Evolutionary conservation across 2,329 filamentous ascomycete genomes (phyloP).

Genomic region (Cladophialophora exuberans): DNA sequence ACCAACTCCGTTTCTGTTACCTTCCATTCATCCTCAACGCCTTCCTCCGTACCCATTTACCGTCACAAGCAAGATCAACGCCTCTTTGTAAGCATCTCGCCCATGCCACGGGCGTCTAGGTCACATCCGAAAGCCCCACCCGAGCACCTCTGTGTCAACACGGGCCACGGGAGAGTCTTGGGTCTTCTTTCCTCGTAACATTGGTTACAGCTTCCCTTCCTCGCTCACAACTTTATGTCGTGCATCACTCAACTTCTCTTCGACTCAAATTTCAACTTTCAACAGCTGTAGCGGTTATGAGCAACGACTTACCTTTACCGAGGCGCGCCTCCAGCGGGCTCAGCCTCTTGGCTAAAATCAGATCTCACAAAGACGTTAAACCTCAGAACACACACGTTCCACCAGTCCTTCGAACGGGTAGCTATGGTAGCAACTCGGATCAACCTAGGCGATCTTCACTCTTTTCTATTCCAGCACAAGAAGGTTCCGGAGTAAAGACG

Average conservation of each 20-base stretch:
- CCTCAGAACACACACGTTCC: constrained; percentile 10
- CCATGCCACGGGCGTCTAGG: not conserved
- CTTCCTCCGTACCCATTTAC: constrained; percentile 1
- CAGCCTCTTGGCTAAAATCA: constrained; percentile 28
- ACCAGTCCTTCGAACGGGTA: constrained; percentile 15
- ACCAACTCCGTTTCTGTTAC: constrained; percentile 6
- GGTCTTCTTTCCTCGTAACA: no score
- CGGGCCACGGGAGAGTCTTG: no score
- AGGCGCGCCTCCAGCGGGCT: constrained; percentile 23
- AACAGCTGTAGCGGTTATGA: constrained; percentile 24
- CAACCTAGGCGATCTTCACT: constrained; percentile 14
- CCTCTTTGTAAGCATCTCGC: not conserved
- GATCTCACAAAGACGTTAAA: constrained; percentile 25
- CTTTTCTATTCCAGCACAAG: constrained; percentile 63
- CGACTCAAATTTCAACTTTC: not conserved
- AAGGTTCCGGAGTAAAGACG: constrained; percentile 75
- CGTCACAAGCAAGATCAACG: no score
- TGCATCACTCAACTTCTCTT: not conserved
- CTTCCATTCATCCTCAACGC: not conserved
- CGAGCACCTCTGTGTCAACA: not conserved
- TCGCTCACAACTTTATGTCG: no score
- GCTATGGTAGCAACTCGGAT: constrained; percentile 20
- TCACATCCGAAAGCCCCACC: not conserved
- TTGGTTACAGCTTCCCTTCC: no score
- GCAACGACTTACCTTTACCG: constrained; percentile 16